A percentile compares a stretch with the other conserved stretches of the same genome.
Conservation (phyloP, 192 early-diverging fungal species). For the Lobosporangium transversale region DNA sequence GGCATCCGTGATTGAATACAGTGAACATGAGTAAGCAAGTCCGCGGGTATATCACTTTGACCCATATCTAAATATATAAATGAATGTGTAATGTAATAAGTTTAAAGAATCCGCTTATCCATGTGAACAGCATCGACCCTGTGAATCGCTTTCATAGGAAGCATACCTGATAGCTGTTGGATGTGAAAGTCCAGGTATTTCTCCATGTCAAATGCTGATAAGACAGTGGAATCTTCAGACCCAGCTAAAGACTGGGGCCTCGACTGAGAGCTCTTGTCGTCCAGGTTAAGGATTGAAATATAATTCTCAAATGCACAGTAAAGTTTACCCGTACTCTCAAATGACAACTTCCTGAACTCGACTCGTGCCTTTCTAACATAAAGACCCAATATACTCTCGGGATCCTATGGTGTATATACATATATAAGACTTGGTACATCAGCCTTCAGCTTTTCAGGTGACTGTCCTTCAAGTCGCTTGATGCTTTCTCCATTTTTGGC, state of each 20-base stretch:
- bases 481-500: no score
- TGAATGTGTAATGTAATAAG: neutral
- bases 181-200: conserved; percentile 35
- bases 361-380: conserved; percentile 52
- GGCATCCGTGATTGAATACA: conserved; percentile 50
- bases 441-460: neutral
- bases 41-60: conserved; percentile 30
- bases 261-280: neutral
- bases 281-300: conserved; percentile 11
- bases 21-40: conserved; percentile 35
- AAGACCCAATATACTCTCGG: conserved; percentile 49
- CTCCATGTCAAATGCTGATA: conserved; percentile 33
- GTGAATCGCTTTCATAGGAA: neutral
- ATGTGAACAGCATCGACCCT: neutral
- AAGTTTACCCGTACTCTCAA: conserved; percentile 28
- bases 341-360: conserved; percentile 42
- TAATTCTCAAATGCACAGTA: conserved; percentile 40
- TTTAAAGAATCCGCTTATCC: no score
- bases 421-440: neutral
- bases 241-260: neutral
- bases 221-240: neutral
- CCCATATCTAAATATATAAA: conserved; percentile 18
- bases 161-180: conserved; percentile 26
- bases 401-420: conserved; percentile 18
- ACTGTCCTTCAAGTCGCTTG: neutral